A percentile compares a stretch with the other conserved stretches of the same genome.
Conservation (phyloP, 306 rosid species). For the Glycyrrhiza uralensis region DNA sequence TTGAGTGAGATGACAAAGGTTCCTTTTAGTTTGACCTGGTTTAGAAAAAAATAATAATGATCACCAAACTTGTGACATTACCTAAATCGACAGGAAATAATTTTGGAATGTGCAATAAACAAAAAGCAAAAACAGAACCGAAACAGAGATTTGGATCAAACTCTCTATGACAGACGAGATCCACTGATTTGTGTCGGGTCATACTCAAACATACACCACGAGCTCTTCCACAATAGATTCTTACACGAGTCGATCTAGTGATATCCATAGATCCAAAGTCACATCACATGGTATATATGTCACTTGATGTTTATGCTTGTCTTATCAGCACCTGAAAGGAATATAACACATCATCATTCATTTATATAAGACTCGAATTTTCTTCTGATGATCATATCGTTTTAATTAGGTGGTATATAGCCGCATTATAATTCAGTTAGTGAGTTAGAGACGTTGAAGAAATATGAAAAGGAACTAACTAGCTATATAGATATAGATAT, state of each 20-base stretch:
- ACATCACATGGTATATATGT: no score
- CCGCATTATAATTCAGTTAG: neutral
- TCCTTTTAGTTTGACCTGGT: no score
- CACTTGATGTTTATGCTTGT: neutral
- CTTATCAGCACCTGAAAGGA: conserved; percentile 9
- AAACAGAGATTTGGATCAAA: neutral
- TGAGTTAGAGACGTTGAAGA: neutral
- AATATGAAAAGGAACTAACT: no score
- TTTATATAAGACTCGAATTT: neutral
- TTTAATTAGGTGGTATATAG: neutral
- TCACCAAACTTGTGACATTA: no score
- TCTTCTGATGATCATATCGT: neutral
- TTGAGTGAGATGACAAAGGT: no score
- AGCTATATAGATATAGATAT: no score
- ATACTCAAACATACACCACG: neutral
- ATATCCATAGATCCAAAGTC: neutral
- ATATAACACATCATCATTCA: neutral
- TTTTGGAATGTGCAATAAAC: no score
- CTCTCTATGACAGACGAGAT: neutral
- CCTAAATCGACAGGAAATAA: no score
- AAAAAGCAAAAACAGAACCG: neutral
- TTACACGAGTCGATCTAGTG: no score
- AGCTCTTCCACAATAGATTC: no score
- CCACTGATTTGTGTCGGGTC: neutral
- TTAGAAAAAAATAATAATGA: no score